Base-by-base conservation (phyloP, 164 flowering plant genomes). In the Malania oleifera region DNA sequence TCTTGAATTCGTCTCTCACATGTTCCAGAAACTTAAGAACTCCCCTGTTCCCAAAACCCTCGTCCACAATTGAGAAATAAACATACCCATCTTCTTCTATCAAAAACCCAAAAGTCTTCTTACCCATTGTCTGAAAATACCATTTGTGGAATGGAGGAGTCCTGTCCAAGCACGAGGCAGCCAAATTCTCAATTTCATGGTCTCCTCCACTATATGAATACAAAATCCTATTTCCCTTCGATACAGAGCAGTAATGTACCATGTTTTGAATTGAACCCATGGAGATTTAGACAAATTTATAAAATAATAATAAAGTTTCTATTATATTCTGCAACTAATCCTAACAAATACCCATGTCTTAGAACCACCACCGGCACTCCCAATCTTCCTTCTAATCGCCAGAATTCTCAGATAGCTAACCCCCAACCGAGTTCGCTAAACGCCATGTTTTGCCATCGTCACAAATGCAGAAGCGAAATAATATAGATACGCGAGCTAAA, bases 71-170 rank as follows among this genome's bases (percentile, higher is more conserved):
- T 9, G 83, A 57, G 52, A 87, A 85, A 60, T 82, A 85, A 23
- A 82, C 77, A 70, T 57, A 73, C 18, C 78, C 92, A 62, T 82
- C 92, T 50, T 82, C 92, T 50, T 90, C 92, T 67, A 85, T 81
- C 52, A 87, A 51, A 66, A 82, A 89, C 9, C 82, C 85, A 69
- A 68, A 86, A 23, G 78, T 86, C 60, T 60, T 77, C 35, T 70
- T 79, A 7, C 69, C 59, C 39, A 69, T 35, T 0, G 86, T 86
- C 58, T 86, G 82, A 67, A 75, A 77, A 63, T 84, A 89, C 84
- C 86, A 81, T 53, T 54, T 64, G 56, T 89, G 96, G 63, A 75
- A 83, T 7, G 79, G 63, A 46, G 96, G 96, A 24, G 75, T 54
- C 28, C 60, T 81, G 55, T 89, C 87, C 70, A 86, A 69, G 63